phyloP scores from a whole-genome alignment of 1,139 yeast genomes.

The Pichiaceae sp. region DNA sequence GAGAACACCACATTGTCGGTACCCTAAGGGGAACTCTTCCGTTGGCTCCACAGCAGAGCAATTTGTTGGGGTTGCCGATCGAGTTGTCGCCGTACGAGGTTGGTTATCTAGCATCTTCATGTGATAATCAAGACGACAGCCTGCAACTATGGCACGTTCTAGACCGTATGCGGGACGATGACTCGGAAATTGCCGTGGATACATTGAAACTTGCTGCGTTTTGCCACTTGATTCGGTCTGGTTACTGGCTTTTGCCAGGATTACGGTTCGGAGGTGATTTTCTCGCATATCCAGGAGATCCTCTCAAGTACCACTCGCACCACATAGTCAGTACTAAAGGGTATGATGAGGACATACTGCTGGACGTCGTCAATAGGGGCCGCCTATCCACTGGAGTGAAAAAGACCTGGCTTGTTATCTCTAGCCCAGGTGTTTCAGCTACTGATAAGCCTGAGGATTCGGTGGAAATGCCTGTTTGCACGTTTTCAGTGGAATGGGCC shows the following conservation, averaged over 20 bases:
- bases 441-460: too few species aligned
- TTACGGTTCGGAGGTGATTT: constrained; percentile 84
- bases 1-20: constrained; percentile 60
- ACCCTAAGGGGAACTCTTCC: constrained; percentile 76
- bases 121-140: too few species aligned
- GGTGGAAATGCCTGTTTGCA: not conserved
- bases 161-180: too few species aligned
- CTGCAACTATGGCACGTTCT: too few species aligned
- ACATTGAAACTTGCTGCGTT: too few species aligned
- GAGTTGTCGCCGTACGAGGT: constrained; percentile 69
- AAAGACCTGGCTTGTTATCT: constrained; percentile 65
- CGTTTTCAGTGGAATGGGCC: constrained; percentile 73
- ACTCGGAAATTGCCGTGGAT: too few species aligned
- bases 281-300: constrained; percentile 93
- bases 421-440: too few species aligned
- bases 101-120: constrained; percentile 54
- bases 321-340: constrained; percentile 53
- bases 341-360: constrained; percentile 41
- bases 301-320: constrained; percentile 84
- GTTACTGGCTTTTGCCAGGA: constrained; percentile 62
- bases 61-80: constrained; percentile 76
- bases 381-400: constrained; percentile 89
- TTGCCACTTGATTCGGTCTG: too few species aligned
- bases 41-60: constrained; percentile 84
- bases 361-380: constrained; percentile 71